Evolutionary conservation across 2,329 filamentous ascomycete genomes (phyloP), one percentile per base, ranked within the genome.

Genomic region (Clarireedia paspali): DNA sequence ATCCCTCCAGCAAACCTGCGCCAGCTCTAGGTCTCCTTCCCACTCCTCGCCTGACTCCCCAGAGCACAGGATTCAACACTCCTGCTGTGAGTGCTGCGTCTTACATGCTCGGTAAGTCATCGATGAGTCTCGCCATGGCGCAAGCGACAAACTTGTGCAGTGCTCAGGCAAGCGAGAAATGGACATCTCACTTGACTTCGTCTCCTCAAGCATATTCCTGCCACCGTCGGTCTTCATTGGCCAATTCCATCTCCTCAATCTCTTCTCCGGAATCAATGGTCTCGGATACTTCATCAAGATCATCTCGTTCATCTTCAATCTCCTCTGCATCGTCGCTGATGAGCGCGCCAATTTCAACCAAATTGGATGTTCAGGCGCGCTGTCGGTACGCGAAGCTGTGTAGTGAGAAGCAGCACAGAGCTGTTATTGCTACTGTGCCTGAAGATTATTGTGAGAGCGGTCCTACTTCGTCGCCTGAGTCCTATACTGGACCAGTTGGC

Each of bases 211-310:
- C 72, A 62, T 77, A 77, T 63, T 66, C 72, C 50, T 72, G 74
- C 2, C 71, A 73, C 39, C 82, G 82, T 58, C 81, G 82, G 59
- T 83, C 82, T 14, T 85, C 82, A 15, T 77, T 85, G 58, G 82
- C 81, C 67, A 83, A 78, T 66, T 83, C 82, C 17, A 73, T 82
- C 63, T 85, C 82, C 26, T 80, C 79, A 30, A 77, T 79, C 36
- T 85, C 83, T 57, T 85, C 83, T 27, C 83, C 83, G 60, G 82
- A 85, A 66, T 85, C 83, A 55, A 85, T 85, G 82, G 71, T 85
- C 47, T 85, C 83, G 57, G 83, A 85, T 56, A 84, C 79, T 57
- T 68, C 66, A 42, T 66, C 66, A 40, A 77, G 77, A 59, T 76
- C 81, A 60, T 85, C 82, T 61, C 80, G 81, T 68, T 83, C 81